phyloP scores from a whole-genome alignment of 1,139 yeast species.

The Debaryomycetaceae sp. region DNA sequence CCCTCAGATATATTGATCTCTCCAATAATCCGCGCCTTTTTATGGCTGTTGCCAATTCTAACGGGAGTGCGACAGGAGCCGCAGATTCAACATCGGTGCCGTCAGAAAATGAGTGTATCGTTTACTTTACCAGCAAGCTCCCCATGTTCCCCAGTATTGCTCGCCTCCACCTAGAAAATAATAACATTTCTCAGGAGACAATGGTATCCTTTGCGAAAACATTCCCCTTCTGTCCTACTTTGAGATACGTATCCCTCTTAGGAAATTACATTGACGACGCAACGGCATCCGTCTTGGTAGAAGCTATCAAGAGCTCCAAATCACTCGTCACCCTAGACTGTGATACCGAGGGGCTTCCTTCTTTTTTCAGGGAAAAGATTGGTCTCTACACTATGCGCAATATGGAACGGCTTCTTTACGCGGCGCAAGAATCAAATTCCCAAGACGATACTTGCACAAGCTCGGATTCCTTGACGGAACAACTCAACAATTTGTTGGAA shows the following conservation, averaged over 20 bases:
- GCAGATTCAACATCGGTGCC: neutral
- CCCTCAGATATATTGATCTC: slow-evolving; percentile 52
- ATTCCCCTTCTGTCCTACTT: slow-evolving; percentile 47
- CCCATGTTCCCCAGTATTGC: slow-evolving; percentile 49
- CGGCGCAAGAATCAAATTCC: slow-evolving; percentile 3
- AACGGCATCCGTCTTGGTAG: slow-evolving; percentile 28
- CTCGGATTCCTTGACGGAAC: slow-evolving; percentile 22
- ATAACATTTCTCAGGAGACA: slow-evolving; percentile 35
- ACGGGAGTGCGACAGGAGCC: neutral
- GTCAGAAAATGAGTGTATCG: slow-evolving; percentile 14
- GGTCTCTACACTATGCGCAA: slow-evolving; percentile 64
- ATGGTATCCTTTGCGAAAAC: slow-evolving; percentile 49
- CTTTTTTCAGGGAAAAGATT: slow-evolving; percentile 41
- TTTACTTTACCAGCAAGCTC: slow-evolving; percentile 38
- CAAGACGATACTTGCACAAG: slow-evolving; percentile 18
- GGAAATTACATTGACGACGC: slow-evolving; percentile 47
- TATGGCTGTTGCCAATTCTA: too few species aligned
- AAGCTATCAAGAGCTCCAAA: slow-evolving; percentile 30
- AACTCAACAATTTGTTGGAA: slow-evolving; percentile 26
- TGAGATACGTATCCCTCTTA: slow-evolving; percentile 47
- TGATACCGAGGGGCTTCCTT: slow-evolving; percentile 27
- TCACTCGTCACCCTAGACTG: slow-evolving; percentile 31
- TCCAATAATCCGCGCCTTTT: slow-evolving; percentile 57
- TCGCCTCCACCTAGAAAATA: slow-evolving; percentile 53
- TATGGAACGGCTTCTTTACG: slow-evolving; percentile 38